Base-by-base conservation (phyloP, 179 eudicot genomes). In the Actinidia chinensis region DNA sequence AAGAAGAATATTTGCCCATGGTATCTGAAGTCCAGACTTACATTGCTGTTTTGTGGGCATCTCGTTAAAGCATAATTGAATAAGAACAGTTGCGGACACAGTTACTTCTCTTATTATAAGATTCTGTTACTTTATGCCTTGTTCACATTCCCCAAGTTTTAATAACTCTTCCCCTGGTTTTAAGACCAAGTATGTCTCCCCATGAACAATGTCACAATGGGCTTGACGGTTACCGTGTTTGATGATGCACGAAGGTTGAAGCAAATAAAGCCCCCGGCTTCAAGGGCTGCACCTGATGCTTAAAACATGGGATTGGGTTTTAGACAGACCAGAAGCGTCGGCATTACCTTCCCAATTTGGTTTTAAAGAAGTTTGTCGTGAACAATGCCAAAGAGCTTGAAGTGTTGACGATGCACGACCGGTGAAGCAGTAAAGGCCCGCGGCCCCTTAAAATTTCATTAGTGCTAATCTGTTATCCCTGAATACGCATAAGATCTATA, bases 41-140 rank as follows among this genome's bases (percentile, higher is more conserved):
- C 17, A 48, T 51, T 0, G n/a, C 56, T 28, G 82, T 88, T 73
- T 77, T 84, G n/a, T 88, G 85, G 86, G 79, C 78, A 78, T 79
- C 81, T 86, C 85, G 89, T 88, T 78, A 23, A 44, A 59, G 89
- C 86, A 82, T 9, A 42, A 84, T 67, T 11, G 18, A 67, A 73
- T 61, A 18, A 56, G 56, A 77, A 73, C 85, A 84, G 75, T 72
- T 86, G 91, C 91, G n/a, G 89, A 86, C 91, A 88, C 91, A 80
- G 85, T 79, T 73, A 63, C 87, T 88, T 51, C 50, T 36, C 76
- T 68, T 11, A 28, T 33, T 33, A 75, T 74, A 70, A 77, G 86
- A 87, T 79, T 59, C 81, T 86, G 90, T 88, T 88, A 86, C 90
- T 84, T 78, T 84, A 70, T 75, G 51, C 71, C 89, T 88, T 86